phyloP scores from a whole-genome alignment of 2,329 filamentous ascomycete genomes.

The Colletotrichum aenigma region DNA sequence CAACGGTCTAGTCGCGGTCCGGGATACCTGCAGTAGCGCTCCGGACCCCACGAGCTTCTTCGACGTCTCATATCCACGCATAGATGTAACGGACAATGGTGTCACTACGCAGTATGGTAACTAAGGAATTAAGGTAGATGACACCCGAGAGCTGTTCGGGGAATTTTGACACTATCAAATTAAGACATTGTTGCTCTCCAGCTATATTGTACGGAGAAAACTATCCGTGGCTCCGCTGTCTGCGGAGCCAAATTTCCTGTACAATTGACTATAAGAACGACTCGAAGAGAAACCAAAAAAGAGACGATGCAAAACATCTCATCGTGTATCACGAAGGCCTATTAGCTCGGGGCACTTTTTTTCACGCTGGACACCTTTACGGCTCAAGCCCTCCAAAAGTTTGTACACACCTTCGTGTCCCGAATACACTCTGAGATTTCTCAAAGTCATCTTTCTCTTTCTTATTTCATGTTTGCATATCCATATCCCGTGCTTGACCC shows the following conservation, averaged over 20 bases:
- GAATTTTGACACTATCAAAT: background rate
- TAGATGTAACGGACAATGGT: background rate
- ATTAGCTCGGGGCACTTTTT: background rate
- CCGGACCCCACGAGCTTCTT: background rate
- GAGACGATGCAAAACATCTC: background rate
- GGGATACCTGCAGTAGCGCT: background rate
- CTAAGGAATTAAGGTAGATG: background rate
- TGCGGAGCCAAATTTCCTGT: background rate
- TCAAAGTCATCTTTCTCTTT: background rate
- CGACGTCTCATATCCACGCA: background rate
- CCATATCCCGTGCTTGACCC: too few relatives aligned
- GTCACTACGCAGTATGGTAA: background rate
- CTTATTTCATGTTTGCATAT: background rate
- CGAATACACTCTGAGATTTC: background rate
- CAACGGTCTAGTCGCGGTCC: background rate
- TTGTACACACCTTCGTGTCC: background rate
- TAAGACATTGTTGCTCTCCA: accelerated
- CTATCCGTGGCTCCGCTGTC: accelerated
- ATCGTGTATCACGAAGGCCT: background rate
- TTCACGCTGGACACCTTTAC: background rate
- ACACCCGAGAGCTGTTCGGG: background rate
- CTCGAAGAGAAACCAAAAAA: background rate
- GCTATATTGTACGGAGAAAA: background rate
- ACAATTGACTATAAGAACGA: background rate
- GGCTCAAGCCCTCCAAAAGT: background rate